phyloP scores from a whole-genome alignment of 2,329 filamentous ascomycete species.

The Phaeosphaeriaceae sp. region DNA sequence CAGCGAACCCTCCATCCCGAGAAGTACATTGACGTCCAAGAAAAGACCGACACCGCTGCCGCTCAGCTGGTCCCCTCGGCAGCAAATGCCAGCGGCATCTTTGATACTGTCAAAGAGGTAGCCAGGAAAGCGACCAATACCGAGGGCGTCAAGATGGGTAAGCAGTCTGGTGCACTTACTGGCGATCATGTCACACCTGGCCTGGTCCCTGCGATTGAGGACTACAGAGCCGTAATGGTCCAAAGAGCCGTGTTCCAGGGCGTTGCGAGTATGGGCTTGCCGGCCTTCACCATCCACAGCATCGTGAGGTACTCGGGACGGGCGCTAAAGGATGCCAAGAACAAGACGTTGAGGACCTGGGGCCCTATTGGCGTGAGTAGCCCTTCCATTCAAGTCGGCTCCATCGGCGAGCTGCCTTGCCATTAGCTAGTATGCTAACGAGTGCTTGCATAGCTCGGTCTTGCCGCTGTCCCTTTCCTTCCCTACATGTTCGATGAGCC shows the following conservation, averaged over 20 bases:
- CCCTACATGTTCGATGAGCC: slow-evolving; percentile 89
- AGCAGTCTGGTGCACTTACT: slow-evolving; percentile 23
- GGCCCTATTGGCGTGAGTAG: slow-evolving; percentile 83
- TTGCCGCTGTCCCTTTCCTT: slow-evolving; percentile 76
- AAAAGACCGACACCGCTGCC: neutral
- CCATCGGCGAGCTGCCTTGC: neutral
- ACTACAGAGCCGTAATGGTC: slow-evolving; percentile 89
- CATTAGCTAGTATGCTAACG: slow-evolving; percentile 2
- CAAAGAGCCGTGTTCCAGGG: slow-evolving; percentile 91
- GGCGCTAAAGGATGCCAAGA: slow-evolving; percentile 85
- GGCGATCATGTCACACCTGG: slow-evolving; percentile 43
- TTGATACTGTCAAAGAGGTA: slow-evolving; percentile 30
- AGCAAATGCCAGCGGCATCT: slow-evolving; percentile 34
- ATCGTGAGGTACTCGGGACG: slow-evolving; percentile 88
- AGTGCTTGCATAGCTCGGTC: slow-evolving; percentile 58
- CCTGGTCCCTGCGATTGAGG: slow-evolving; percentile 76
- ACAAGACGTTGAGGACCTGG: slow-evolving; percentile 78
- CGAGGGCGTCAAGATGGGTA: slow-evolving; percentile 29
- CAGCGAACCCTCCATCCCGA: slow-evolving; percentile 76
- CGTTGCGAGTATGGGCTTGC: slow-evolving; percentile 90
- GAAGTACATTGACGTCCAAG: slow-evolving; percentile 39
- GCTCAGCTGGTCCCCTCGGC: slow-evolving; percentile 20
- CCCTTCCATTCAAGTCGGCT: neutral
- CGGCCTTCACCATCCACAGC: slow-evolving; percentile 91
- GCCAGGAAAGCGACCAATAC: slow-evolving; percentile 28